Conservation (phyloP, 176 grass and related monocot genomes). For the Dendrocalamus sinicus region DNA sequence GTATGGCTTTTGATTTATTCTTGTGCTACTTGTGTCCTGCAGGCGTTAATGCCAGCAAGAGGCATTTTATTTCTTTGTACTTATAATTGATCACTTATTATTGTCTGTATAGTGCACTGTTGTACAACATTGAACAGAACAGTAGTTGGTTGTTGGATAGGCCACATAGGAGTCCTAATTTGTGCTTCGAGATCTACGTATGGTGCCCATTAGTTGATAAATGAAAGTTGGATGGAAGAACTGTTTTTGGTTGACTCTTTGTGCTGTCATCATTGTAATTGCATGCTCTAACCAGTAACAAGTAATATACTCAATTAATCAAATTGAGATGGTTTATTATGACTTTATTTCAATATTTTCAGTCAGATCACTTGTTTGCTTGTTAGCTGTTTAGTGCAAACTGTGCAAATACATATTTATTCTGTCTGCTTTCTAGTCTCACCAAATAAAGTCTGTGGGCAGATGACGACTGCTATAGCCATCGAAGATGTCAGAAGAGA, state of each 20-base stretch:
- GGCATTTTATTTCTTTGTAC: conserved; percentile 32
- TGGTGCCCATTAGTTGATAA: conserved; percentile 18
- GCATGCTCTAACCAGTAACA: background rate
- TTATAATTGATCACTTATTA: conserved; percentile 58
- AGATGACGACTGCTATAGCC: conserved; percentile 99
- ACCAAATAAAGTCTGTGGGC: conserved; percentile 43
- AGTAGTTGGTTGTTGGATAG: conserved; percentile 50
- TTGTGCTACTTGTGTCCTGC: conserved; percentile 11
- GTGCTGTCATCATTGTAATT: conserved; percentile 35
- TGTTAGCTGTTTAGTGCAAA: conserved; percentile 25
- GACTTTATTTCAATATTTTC: background rate
- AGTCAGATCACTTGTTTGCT: background rate
- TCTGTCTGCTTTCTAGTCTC: conserved; percentile 31
- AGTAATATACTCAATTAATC: background rate
- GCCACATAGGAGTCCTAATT: conserved; percentile 35
- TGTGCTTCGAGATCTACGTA: conserved; percentile 39
- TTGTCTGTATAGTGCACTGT: conserved; percentile 44
- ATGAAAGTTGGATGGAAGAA: background rate
- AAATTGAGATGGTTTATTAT: background rate
- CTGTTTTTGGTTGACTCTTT: conserved; percentile 38
- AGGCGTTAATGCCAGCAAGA: conserved; percentile 37
- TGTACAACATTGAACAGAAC: conserved; percentile 40
- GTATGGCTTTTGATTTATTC: background rate
- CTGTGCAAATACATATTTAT: conserved; percentile 7
- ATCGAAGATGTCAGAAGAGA: conserved; percentile 99